Conservation (phyloP, 176 grass and related monocot genomes). For the Dactylis glomerata region DNA sequence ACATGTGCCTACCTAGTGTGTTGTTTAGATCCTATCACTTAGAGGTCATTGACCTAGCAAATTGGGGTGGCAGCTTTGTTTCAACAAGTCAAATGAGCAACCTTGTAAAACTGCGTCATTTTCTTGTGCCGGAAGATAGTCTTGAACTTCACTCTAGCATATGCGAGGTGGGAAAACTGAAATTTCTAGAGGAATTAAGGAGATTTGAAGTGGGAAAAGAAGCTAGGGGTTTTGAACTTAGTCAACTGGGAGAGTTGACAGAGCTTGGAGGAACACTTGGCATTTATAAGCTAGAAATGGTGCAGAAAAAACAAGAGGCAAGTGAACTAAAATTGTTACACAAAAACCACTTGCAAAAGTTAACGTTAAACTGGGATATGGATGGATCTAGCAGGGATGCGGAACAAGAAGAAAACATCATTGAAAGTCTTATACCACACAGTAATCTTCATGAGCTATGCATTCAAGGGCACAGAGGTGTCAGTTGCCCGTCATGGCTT, state of each 20-base stretch:
- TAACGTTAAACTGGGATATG: neutral
- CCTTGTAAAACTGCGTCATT: neutral
- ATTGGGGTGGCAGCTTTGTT: neutral
- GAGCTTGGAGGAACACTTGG: neutral
- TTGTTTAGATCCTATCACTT: neutral
- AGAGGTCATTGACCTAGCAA: neutral
- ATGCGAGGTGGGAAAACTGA: neutral
- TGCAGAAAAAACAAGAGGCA: neutral
- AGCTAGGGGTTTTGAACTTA: neutral
- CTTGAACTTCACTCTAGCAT: neutral
- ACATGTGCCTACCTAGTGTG: neutral
- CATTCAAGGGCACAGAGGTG: neutral
- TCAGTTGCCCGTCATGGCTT: neutral
- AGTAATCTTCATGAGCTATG: neutral
- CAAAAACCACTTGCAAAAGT: neutral
- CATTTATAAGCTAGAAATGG: slow-evolving; percentile 17
- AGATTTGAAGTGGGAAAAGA: neutral
- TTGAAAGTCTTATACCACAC: neutral
- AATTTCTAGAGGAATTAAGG: neutral
- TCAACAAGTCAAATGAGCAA: neutral
- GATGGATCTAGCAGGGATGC: accelerated
- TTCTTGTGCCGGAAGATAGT: accelerated
- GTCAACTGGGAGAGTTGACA: neutral
- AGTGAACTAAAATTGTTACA: neutral
- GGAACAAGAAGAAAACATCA: neutral